Conservation (phyloP, 495 filamentous ascomycete species). For the Penicillium goetzii region DNA sequence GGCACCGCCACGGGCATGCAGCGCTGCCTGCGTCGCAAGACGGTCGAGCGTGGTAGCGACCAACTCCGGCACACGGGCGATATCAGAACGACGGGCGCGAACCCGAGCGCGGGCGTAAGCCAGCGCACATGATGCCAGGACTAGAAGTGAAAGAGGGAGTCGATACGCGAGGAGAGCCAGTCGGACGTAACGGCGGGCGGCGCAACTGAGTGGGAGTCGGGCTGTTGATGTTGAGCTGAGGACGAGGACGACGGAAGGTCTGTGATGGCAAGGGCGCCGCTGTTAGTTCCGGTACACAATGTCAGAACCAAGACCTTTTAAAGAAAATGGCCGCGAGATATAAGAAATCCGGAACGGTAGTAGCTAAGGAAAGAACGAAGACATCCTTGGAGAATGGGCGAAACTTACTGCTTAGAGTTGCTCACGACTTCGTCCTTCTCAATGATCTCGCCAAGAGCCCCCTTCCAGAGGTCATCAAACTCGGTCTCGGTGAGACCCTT, state of each 20-base stretch:
- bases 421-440: constrained; percentile 79
- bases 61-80: constrained; percentile 72
- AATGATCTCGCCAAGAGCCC: constrained; percentile 83
- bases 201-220: constrained; percentile 83
- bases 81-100: constrained; percentile 60
- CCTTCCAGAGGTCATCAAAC: constrained; percentile 90
- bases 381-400: constrained; percentile 40
- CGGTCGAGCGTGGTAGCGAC: constrained; percentile 82
- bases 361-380: constrained; percentile 16
- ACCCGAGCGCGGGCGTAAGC: constrained; percentile 62
- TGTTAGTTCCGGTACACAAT: constrained; percentile 70
- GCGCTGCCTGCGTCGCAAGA: constrained; percentile 77
- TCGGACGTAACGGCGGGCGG: constrained; percentile 84
- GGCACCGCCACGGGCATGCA: constrained; percentile 67
- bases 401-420: constrained; percentile 75
- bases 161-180: constrained; percentile 94
- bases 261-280: constrained; percentile 68
- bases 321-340: constrained; percentile 26
- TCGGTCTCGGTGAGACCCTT: constrained; percentile 82
- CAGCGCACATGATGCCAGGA: constrained; percentile 50
- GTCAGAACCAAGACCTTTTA: constrained; percentile 53
- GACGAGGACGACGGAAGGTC: constrained; percentile 60
- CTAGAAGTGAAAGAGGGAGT: constrained; percentile 81
- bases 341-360: constrained; percentile 23
- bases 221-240: constrained; percentile 79